These are phyloP conservation scores for Harringtonia lauricola DNA, from an alignment of 2,329 filamentous ascomycete genomes.

Conservation along the genomic window DNA sequence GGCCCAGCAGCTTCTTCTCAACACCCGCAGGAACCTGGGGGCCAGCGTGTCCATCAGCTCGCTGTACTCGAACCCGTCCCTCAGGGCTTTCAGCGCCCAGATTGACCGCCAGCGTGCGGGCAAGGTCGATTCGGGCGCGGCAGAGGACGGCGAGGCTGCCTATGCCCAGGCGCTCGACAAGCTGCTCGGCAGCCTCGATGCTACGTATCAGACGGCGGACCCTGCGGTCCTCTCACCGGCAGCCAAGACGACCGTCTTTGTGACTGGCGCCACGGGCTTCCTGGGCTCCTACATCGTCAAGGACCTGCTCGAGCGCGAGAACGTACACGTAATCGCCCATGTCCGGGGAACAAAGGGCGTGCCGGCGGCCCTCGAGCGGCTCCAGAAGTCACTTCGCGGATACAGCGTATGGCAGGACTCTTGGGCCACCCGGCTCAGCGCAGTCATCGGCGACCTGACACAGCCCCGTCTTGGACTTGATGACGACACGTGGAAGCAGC, in stretches of 20 bases:
- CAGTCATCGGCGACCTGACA: constrained; percentile 63
- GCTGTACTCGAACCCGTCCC: constrained; percentile 54
- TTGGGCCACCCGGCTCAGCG: constrained; percentile 40
- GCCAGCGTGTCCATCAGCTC: constrained; percentile 51
- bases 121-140: background rate
- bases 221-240: background rate
- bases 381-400: constrained; percentile 56
- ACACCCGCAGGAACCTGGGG: constrained; percentile 34
- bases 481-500: constrained; percentile 49
- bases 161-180: background rate
- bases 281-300: constrained; percentile 70
- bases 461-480: constrained; percentile 65
- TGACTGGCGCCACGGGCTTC: constrained; percentile 88
- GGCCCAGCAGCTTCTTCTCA: constrained; percentile 70
- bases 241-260: constrained; percentile 47
- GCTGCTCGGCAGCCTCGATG: constrained; percentile 38
- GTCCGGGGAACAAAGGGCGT: constrained; percentile 60
- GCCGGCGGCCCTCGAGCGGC: constrained; percentile 49
- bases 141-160: background rate
- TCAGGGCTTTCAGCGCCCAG: constrained; percentile 35
- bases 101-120: constrained; percentile 24
- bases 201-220: constrained; percentile 14
- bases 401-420: constrained; percentile 65
- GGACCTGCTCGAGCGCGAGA: constrained; percentile 56
- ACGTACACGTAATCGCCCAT: constrained; percentile 58